Conservation (phyloP, 768 basidiomycete species). For the Mycena alexandri region DNA sequence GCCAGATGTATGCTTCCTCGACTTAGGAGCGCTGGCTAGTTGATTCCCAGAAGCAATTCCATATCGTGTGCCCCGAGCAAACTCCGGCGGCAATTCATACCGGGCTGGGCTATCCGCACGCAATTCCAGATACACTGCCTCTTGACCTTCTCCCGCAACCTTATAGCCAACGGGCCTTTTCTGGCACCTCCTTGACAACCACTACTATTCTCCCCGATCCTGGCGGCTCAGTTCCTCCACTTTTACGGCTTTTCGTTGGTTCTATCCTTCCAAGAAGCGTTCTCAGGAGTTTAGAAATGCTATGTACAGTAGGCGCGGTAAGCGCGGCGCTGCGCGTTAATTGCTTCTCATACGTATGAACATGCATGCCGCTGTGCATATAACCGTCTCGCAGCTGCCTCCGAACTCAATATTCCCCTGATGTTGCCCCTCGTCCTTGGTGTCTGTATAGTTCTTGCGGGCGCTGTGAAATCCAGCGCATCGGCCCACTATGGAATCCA, state of each 20-base stretch:
- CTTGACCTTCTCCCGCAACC: neutral
- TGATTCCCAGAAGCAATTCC: too few relatives aligned
- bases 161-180: too few relatives aligned
- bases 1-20: too few relatives aligned
- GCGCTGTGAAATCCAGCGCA: neutral
- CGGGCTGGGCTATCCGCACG: too few relatives aligned
- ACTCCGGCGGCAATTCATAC: too few relatives aligned
- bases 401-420: neutral
- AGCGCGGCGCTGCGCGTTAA: neutral
- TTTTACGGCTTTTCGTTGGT: neutral
- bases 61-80: too few relatives aligned
- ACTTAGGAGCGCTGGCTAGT: too few relatives aligned
- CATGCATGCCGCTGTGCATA: neutral
- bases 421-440: constrained; percentile 10
- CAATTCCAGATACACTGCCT: constrained; percentile 5
- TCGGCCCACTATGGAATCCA: neutral
- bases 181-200: neutral
- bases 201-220: constrained; percentile 17
- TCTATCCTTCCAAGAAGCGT: constrained; percentile 17
- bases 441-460: neutral
- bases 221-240: constrained; percentile 1
- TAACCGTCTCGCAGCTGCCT: neutral
- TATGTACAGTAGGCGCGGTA: too few relatives aligned
- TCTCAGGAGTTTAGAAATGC: neutral
- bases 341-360: constrained; percentile 12